Conservation (phyloP, 2,329 filamentous ascomycete species). For the Neopestalotiopsis sp. region DNA sequence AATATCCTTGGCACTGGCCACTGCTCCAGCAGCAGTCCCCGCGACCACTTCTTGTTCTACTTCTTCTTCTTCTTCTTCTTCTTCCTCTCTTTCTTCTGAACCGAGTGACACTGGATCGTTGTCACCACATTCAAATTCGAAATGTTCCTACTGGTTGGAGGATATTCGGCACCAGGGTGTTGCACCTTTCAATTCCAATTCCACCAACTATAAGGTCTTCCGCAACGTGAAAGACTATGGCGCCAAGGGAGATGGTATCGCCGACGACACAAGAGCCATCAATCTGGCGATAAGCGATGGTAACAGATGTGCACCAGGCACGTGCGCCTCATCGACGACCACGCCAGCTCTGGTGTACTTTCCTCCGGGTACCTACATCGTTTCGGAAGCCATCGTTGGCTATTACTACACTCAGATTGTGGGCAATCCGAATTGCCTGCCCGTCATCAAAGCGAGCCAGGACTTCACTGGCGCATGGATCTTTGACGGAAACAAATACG, state of each 20-base stretch:
- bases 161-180: slow-evolving; percentile 38
- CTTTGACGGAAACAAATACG: slow-evolving; percentile 52
- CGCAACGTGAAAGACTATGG: slow-evolving; percentile 43
- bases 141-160: slow-evolving; percentile 25
- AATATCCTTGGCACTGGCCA: not conserved
- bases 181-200: slow-evolving; percentile 37
- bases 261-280: slow-evolving; percentile 42
- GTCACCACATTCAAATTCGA: slow-evolving; percentile 9
- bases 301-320: slow-evolving; percentile 31
- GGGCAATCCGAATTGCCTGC: slow-evolving; percentile 45
- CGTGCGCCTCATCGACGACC: slow-evolving; percentile 31
- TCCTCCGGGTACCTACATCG: slow-evolving; percentile 66
- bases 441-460: slow-evolving; percentile 59
- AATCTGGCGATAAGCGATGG: slow-evolving; percentile 38
- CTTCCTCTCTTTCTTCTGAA: not conserved
- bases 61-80: not conserved
- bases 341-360: slow-evolving; percentile 40
- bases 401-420: slow-evolving; percentile 79
- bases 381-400: slow-evolving; percentile 72
- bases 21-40: not conserved
- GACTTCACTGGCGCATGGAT: slow-evolving; percentile 53
- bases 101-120: slow-evolving; percentile 8
- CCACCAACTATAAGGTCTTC: slow-evolving; percentile 38
- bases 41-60: not conserved
- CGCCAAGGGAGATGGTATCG: slow-evolving; percentile 35